phyloP scores from a whole-genome alignment of 1,139 yeast species.

The Yamadazyma kanchanaburiensis region DNA sequence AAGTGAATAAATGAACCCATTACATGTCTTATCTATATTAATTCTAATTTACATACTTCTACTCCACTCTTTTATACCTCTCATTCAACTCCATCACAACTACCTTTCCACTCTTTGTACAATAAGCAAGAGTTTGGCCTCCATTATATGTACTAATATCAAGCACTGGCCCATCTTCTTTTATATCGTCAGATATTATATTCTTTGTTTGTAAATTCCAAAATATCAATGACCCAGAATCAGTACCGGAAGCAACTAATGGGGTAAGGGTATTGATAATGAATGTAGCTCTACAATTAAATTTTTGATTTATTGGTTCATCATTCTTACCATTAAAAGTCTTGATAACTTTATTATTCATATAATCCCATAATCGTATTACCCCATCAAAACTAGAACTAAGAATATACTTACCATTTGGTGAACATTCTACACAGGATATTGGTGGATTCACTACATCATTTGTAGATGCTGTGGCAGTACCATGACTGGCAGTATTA shows the following conservation, averaged over 20 bases:
- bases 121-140: constrained; percentile 39
- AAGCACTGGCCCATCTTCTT: constrained; percentile 36
- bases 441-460: constrained; percentile 62
- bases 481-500: constrained; percentile 54
- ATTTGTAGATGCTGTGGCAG: constrained; percentile 56
- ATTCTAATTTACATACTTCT: too few relatives aligned
- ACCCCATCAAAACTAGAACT: constrained; percentile 82
- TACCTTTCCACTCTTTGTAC: constrained; percentile 24
- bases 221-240: constrained; percentile 52
- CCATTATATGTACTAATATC: constrained; percentile 41
- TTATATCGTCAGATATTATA: constrained; percentile 32
- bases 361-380: constrained; percentile 78
- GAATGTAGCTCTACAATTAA: constrained; percentile 49
- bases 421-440: constrained; percentile 68
- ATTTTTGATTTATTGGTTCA: constrained; percentile 39
- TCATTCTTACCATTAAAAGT: constrained; percentile 50
- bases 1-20: too few relatives aligned
- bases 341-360: constrained; percentile 73
- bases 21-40: too few relatives aligned
- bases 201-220: constrained; percentile 77
- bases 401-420: constrained; percentile 77
- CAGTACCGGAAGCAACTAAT: constrained; percentile 65
- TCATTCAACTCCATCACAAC: constrained; percentile 6
- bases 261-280: constrained; percentile 32
- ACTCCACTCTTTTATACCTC: too few relatives aligned